Percentiles rank a stretch among this genome's conserved stretches.
phyloP scores from a whole-genome alignment of 805 yeast genomes.

The Lipomyces lipofer region DNA sequence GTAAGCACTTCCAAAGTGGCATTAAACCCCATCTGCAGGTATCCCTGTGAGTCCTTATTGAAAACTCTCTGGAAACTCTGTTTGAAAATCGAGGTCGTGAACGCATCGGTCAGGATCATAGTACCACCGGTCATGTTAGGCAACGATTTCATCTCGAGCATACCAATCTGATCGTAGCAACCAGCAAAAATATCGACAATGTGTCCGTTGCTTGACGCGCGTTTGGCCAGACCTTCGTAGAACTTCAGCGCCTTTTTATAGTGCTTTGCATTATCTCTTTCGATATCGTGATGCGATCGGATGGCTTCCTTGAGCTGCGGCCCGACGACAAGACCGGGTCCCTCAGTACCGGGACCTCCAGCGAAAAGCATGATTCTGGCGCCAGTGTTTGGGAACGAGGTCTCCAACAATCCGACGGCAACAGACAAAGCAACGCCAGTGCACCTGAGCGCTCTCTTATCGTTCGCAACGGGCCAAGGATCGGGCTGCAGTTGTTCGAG shows the following conservation, averaged over 20 bases:
- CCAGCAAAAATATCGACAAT: conserved; percentile 91
- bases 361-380: conserved; percentile 87
- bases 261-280: conserved; percentile 84
- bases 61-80: conserved; percentile 87
- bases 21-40: conserved; percentile 84
- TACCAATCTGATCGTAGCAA: conserved; percentile 93
- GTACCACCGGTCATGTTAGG: conserved; percentile 90
- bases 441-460: conserved; percentile 80
- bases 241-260: conserved; percentile 81
- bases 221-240: conserved; percentile 71
- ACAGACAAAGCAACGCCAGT: conserved; percentile 91
- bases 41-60: conserved; percentile 83
- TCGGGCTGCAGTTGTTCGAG: conserved; percentile 76
- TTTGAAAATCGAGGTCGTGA: conserved; percentile 91
- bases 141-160: conserved; percentile 86
- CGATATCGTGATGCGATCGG: conserved; percentile 96
- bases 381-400: conserved; percentile 79
- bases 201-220: conserved; percentile 71
- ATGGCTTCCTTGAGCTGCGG: conserved; percentile 91
- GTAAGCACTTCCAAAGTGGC: conserved; percentile 87
- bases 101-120: conserved; percentile 83
- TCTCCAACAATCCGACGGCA: conserved; percentile 78
- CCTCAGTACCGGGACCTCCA: conserved; percentile 93
- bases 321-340: conserved; percentile 93
- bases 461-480: conserved; percentile 84